A percentile compares a stretch with the other conserved stretches of the same genome.
phyloP scores from a whole-genome alignment of 257 asterid genomes.

The Nyctanthes arbortristis region DNA sequence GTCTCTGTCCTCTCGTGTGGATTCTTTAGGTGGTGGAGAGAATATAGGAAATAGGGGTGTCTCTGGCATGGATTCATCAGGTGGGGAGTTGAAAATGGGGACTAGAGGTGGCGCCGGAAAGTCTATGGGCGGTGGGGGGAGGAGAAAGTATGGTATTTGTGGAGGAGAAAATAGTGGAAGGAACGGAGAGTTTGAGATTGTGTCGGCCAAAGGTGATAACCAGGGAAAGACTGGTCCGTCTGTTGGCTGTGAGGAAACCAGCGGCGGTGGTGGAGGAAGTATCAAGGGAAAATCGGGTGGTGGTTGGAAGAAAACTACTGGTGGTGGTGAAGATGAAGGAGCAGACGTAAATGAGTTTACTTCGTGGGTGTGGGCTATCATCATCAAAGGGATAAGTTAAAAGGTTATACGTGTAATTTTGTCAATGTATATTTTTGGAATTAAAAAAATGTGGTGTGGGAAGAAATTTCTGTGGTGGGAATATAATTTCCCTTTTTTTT shows the following conservation, averaged over 20 bases:
- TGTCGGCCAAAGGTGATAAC: slow-evolving; percentile 34
- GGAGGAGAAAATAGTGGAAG: slow-evolving; percentile 34
- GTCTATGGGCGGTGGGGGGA: slow-evolving; percentile 40
- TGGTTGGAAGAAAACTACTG: slow-evolving; percentile 23
- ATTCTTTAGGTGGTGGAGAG: slow-evolving; percentile 28
- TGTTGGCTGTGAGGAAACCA: slow-evolving; percentile 36
- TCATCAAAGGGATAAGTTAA: too few species aligned
- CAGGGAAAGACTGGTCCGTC: slow-evolving; percentile 37
- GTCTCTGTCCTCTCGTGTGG: slow-evolving; percentile 30
- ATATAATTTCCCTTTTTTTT: too few species aligned
- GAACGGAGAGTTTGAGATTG: slow-evolving; percentile 23
- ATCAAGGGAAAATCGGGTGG: slow-evolving; percentile 42
- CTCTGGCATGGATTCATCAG: neutral
- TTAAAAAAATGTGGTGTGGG: too few species aligned
- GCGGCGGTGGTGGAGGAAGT: slow-evolving; percentile 32
- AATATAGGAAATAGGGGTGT: slow-evolving; percentile 18
- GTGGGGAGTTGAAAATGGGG: slow-evolving; percentile 17
- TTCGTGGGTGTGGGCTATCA: too few species aligned
- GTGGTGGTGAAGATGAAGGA: slow-evolving; percentile 43
- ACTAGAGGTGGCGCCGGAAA: neutral
- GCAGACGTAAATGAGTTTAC: too few species aligned
- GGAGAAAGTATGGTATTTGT: slow-evolving; percentile 28
- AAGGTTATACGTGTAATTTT: too few species aligned
- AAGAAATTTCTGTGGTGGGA: too few species aligned
- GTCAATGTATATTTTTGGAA: too few species aligned